Conservation (phyloP, 2,329 filamentous ascomycete species). For the Colletotrichum costaricense region DNA sequence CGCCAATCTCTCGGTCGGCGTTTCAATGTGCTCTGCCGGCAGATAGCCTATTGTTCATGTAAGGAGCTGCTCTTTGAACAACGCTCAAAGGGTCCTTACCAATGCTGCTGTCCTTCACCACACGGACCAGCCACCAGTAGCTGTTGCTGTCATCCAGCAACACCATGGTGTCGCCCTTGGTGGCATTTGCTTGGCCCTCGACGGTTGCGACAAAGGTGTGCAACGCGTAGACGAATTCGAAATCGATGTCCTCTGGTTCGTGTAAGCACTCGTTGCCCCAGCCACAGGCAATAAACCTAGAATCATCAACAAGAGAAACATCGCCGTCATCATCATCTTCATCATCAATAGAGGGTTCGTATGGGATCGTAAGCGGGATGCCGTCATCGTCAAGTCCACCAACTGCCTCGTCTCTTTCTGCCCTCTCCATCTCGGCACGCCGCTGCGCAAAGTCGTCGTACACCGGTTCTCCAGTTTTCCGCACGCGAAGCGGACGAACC, state of each 20-base stretch:
- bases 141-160: conserved; percentile 98
- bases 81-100: conserved; percentile 52
- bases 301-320: conserved; percentile 66
- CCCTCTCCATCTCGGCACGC: conserved; percentile 31
- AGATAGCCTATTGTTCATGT: conserved; percentile 77
- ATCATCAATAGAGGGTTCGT: conserved; percentile 49
- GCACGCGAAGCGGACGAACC: conserved; percentile 21
- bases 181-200: conserved; percentile 97
- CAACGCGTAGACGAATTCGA: conserved; percentile 98
- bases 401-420: conserved; percentile 37
- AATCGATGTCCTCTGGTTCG: conserved; percentile 97
- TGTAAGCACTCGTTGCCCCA: conserved; percentile 89
- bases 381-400: conserved; percentile 39
- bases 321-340: conserved; percentile 71
- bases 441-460: conserved; percentile 25
- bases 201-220: conserved; percentile 98
- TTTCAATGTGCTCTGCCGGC: conserved; percentile 98
- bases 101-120: conserved; percentile 98
- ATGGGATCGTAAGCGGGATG: conserved; percentile 55
- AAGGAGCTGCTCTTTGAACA: neutral
- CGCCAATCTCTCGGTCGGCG: conserved; percentile 92
- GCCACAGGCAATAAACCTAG: conserved; percentile 75
- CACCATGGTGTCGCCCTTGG: conserved; percentile 99
- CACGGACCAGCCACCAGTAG: conserved; percentile 98
- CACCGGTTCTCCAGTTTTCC: neutral